Evolutionary conservation across 1,139 yeast genomes (phyloP), one percentile per base, ranked within the genome.

Genomic region (Pneumocystis canis): DNA sequence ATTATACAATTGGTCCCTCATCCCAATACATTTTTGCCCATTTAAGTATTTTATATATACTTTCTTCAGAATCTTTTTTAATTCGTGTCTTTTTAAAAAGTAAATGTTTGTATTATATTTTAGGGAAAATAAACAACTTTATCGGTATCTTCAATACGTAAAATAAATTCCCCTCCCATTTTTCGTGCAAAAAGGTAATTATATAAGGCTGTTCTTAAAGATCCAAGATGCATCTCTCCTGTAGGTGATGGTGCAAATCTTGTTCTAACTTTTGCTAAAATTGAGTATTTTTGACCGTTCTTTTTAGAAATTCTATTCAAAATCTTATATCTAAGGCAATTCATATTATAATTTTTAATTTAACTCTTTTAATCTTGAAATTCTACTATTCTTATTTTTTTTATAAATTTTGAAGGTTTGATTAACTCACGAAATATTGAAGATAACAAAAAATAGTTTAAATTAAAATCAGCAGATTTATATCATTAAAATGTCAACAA

Each of bases 171-270:
- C 0, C 98, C 98, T 0, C 83, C 82, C 0, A 96, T 88, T 64
- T 81, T 80, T 68, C 78, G 82, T 0, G 98, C 97, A 32, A 88
- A 75, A 37, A 92, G 73, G 70, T 85, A 92, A 72, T 92, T 94
- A 75, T 89, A 94, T 35, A 92, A 73, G 0, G 98, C 97, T 0
- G 99, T 92, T 71, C 99, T 76, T 61, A 94, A 73, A 0, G 97
- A 89, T 0, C 99, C 99, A 64, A 94, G 73, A 72, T 92, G 99
- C 53, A 94, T 78, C 67, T 81, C 82, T 0, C 99, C 99, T 0
- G 99, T 92, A 0, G 99, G 99, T 1, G 97, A 90, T 0, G 99
- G 98, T 0, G 99, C 99, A 75, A 92, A 92, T 68, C 99, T 76
- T 1, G 97, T 89, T 67, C 96, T 75, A 0, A 85, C 96, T 0